Percentiles rank a stretch among this genome's conserved stretches.
phyloP scores from a whole-genome alignment of 495 filamentous ascomycete species.

The Podospora pseudocomata region DNA sequence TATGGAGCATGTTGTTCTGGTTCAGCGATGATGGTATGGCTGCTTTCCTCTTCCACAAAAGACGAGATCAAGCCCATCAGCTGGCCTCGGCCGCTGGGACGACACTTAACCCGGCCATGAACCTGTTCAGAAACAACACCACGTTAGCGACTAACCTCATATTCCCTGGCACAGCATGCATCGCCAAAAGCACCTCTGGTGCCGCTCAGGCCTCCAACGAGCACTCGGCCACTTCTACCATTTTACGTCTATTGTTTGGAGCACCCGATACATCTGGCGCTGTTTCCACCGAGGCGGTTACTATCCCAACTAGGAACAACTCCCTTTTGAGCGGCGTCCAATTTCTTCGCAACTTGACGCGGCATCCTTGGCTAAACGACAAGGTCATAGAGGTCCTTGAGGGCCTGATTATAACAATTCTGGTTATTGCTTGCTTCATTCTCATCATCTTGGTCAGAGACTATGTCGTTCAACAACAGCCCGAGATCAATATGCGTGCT shows the following conservation, averaged over 20 bases:
- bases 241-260: neutral
- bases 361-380: constrained; percentile 68
- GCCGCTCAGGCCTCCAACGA: neutral
- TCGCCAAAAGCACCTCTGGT: neutral
- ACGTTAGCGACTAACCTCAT: neutral
- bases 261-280: constrained; percentile 5
- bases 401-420: constrained; percentile 85
- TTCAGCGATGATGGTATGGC: constrained; percentile 87
- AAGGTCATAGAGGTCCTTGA: constrained; percentile 80
- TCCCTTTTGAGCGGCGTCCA: constrained; percentile 69
- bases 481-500: constrained; percentile 62
- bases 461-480: constrained; percentile 97
- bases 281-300: neutral
- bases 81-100: neutral
- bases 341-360: constrained; percentile 69
- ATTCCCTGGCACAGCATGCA: neutral
- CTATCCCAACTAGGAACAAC: constrained; percentile 13
- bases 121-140: neutral
- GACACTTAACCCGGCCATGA: neutral
- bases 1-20: constrained; percentile 94
- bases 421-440: constrained; percentile 89
- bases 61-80: constrained; percentile 2
- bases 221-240: neutral
- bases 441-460: constrained; percentile 93
- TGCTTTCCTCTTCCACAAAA: constrained; percentile 24